phyloP scores from a whole-genome alignment of 345 rosid genomes.

The Arabis hirsuta region DNA sequence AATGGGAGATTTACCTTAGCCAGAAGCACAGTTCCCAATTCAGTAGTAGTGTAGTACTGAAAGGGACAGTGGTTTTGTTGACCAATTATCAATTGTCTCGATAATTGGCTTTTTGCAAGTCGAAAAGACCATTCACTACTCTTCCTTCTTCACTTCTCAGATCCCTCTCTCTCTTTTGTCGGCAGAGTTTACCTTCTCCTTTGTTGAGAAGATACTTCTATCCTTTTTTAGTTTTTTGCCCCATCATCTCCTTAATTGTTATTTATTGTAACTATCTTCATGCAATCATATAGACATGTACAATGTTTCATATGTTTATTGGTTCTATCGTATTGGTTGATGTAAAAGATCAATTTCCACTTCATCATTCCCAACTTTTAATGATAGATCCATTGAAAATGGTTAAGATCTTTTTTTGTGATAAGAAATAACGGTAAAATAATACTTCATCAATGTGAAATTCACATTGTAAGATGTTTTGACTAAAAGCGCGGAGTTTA shows the following conservation, averaged over 20 bases:
- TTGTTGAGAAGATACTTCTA: slow-evolving; percentile 23
- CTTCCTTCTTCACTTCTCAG: slow-evolving; percentile 22
- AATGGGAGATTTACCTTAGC: slow-evolving; percentile 33
- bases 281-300: slow-evolving; percentile 21
- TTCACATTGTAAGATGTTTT: no score
- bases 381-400: no score
- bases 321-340: background rate
- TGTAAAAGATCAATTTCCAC: background rate
- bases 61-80: slow-evolving; percentile 36
- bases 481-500: no score
- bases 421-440: no score
- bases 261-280: slow-evolving; percentile 12
- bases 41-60: background rate
- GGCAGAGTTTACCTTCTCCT: slow-evolving; percentile 32
- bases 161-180: slow-evolving; percentile 28
- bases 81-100: slow-evolving; percentile 22
- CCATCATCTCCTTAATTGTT: slow-evolving; percentile 25
- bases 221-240: background rate
- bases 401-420: no score
- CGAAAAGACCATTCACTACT: slow-evolving; percentile 31
- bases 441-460: no score
- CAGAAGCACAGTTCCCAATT: slow-evolving; percentile 31
- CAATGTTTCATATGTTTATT: slow-evolving; percentile 26
- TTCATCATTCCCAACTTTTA: background rate
- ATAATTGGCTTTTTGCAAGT: slow-evolving; percentile 31